These are phyloP conservation scores for Aspergillus steynii DNA, from an alignment of 495 filamentous ascomycete genomes.

Conservation along the genomic window DNA sequence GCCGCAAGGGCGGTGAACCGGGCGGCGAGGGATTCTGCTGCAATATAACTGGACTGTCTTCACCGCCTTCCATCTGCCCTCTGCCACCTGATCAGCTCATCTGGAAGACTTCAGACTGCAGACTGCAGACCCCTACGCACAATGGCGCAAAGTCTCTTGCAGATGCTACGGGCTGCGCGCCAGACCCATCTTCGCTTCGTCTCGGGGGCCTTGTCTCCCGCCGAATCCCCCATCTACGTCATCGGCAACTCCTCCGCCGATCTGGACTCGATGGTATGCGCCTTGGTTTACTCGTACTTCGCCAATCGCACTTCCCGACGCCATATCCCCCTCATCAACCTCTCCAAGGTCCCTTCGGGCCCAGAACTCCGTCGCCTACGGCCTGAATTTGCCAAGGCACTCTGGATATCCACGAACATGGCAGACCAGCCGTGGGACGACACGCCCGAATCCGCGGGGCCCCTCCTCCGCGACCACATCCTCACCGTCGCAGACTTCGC, in stretches of 20 bases:
- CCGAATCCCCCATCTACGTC: slow-evolving; percentile 43
- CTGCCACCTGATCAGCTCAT: no score
- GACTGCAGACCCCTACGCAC: background rate
- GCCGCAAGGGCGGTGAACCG: slow-evolving; percentile 9
- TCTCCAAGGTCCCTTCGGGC: slow-evolving; percentile 64
- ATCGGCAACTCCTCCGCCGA: slow-evolving; percentile 60
- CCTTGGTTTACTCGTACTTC: slow-evolving; percentile 84
- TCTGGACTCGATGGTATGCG: slow-evolving; percentile 86
- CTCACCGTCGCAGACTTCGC: slow-evolving; percentile 45
- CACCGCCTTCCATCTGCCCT: background rate
- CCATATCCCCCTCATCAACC: slow-evolving; percentile 81
- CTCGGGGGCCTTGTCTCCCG: slow-evolving; percentile 23
- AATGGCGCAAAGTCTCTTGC: slow-evolving; percentile 25
- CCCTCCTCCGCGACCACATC: slow-evolving; percentile 42
- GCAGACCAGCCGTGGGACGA: slow-evolving; percentile 29
- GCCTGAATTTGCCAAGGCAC: slow-evolving; percentile 66
- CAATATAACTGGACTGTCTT: background rate
- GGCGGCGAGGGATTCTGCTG: slow-evolving; percentile 4
- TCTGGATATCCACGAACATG: slow-evolving; percentile 41
- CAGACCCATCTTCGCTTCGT: slow-evolving; percentile 37
- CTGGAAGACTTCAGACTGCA: no score
- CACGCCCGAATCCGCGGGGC: slow-evolving; percentile 28
- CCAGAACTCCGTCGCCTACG: slow-evolving; percentile 57
- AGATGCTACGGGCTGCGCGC: slow-evolving; percentile 40
- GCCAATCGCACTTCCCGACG: slow-evolving; percentile 52